Evolutionary conservation across 768 basidiomycete species (phyloP), one percentile per base, ranked within the genome.

Genomic region (Mycena maculata): DNA sequence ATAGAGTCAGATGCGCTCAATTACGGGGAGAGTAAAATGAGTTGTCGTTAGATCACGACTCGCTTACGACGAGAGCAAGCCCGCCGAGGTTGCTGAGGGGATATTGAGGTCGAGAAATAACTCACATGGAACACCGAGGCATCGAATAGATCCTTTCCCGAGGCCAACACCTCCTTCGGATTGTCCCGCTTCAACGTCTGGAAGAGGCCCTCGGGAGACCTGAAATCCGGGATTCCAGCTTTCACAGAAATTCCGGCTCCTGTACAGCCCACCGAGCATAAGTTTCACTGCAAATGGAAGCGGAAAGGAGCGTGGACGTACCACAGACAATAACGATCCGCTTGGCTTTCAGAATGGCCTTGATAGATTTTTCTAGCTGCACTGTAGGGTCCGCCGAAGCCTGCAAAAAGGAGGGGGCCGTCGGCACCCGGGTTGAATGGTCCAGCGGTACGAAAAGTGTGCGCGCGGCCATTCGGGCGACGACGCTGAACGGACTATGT

Each of bases 211-310:
- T 90, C 88, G 18, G 89, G 77, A 13, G 93, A 95, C 71, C 95
- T 83, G 76, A 97, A 96, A 79, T 96, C 95, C 33, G 95, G 95
- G 48, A 96, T 96, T 18, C 93, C 93, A 50, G 93, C 92, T 41
- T 89, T 86, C 13, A 94, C 93, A 64, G 93, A 95, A 62, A 96
- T 92, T 49, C 95, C 95, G 66, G 95, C 95, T 67, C 94, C 95
- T 94, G 62, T 57, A 41, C 44, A 53, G 31, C 61, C 58, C 36
- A 60, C 47, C 27, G 44, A 44, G 36, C 36, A 22, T 38, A 31
- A 60, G 57, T 36, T 30, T 20, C 13, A 18, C 20, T 18, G 36
- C 44, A 60, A n/a, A 60, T 16, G 54, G 47, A 49, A 56, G 49
- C 25, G 15, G 57, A 70, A 66, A 53, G 47, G 53, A 63, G 67